Base-by-base conservation (phyloP, 306 rosid genomes). In the Ziziphus jujuba region DNA sequence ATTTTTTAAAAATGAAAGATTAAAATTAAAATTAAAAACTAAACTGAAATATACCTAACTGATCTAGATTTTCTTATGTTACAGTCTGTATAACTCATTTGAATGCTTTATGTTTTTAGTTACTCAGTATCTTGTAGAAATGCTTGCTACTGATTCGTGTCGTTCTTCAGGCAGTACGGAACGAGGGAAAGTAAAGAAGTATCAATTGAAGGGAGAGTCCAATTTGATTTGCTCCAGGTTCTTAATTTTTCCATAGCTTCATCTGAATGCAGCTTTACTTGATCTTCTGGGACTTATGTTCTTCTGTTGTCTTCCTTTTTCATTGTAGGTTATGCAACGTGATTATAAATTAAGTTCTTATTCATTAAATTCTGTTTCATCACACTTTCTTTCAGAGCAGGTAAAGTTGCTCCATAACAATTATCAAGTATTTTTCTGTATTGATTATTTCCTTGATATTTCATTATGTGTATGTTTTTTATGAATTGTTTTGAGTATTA, bases 221-320 rank as follows among this genome's bases (percentile, higher is more conserved):
- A 93, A 74, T 93, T 93, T 80, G 99, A 93, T 81, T 80, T 93
- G 83, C 90, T 93, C 72, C 99, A 93, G 99, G 99, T 93, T 67
- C 67, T 63, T 55, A 73, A 11, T 58, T 58, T 24, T 63, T 63
- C 59, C 25, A 53, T 48, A 53, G 63, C 35, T 21, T 66, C 51
- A 40, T 25, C 35, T 62, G 7, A 7, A 22, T 62, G 31, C 45
- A 67, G 54, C 73, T 38, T 75, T 73, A 65, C 63, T 64, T 67
- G 61, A 58, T 28, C 36, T 61, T 58, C n/a, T 58, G 55, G 54
- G 59, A 28, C 60, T 34, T 24, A 72, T 65, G 71, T 80, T 78
- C 48, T 24, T 64, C 63, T 52, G 55, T 57, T 77, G 20, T 76
- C 59, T 74, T 69, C 62, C 51, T 28, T 60, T n/a, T 57, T 14